Percentiles rank a stretch among this genome's conserved stretches.
These are phyloP conservation scores for Salisapilia sapeloensis DNA, from an alignment of 352 stramenopile species.

Conservation along the genomic window DNA sequence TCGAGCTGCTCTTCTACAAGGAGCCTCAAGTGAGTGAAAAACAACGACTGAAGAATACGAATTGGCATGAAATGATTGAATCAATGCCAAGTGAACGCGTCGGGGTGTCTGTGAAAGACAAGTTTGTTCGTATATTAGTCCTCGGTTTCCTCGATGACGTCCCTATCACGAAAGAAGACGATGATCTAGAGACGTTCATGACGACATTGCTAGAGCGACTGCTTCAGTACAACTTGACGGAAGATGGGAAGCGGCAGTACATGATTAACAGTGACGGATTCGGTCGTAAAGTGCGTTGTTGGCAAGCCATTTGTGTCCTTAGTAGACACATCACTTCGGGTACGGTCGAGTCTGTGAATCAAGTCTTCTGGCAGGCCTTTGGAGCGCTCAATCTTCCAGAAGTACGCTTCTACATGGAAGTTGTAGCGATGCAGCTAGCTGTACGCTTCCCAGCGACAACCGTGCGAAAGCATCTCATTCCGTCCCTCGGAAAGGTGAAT, in stretches of 20 bases:
- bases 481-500: constrained; percentile 49
- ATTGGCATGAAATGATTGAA: constrained; percentile 2
- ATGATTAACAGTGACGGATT: constrained; percentile 78
- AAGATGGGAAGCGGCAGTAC: constrained; percentile 58
- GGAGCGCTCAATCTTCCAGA: constrained; percentile 34
- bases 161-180: constrained; percentile 4
- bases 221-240: constrained; percentile 28
- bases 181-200: constrained; percentile 11
- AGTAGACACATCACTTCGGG: constrained; percentile 19
- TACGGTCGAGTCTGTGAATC: constrained; percentile 10
- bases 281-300: constrained; percentile 52
- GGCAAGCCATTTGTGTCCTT: constrained; percentile 65
- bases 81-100: constrained; percentile 4
- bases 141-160: constrained; percentile 50
- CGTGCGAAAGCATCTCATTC: constrained; percentile 19
- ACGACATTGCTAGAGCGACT: constrained; percentile 15
- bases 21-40: constrained; percentile 42
- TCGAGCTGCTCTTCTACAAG: constrained; percentile 56
- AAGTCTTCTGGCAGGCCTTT: constrained; percentile 30
- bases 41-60: constrained; percentile 6
- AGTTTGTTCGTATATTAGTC: constrained; percentile 50
- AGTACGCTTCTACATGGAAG: constrained; percentile 70
- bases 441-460: constrained; percentile 26
- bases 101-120: constrained; percentile 28
- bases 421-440: constrained; percentile 56